Evolutionary conservation across 371 early-diverging fungal genomes (phyloP), one percentile per base, ranked within the genome.

Genomic region (Saksenaea oblongispora): DNA sequence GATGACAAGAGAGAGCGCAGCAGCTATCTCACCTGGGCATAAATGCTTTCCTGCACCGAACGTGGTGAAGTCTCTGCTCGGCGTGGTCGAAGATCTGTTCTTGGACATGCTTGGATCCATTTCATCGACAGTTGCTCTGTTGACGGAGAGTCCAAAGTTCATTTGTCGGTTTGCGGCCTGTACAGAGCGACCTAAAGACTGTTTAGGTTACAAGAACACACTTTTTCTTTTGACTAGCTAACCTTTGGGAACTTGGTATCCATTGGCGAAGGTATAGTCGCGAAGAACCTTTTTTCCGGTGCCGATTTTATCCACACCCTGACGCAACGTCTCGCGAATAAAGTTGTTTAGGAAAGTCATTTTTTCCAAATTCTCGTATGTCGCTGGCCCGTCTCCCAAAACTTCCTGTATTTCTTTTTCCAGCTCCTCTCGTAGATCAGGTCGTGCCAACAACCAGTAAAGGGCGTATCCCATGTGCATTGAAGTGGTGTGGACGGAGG

Each of bases 21-120:
- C 26, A 42, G 22, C 26, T 36, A n/a, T 17, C 24, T 51, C 26
- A 58, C 69, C 62, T 24, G 75, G 75, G 39, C 78, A 75, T 10
- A 78, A 56, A 44, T 75, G 75, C 18, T 68, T 70, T 1, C 78
- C 78, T 24, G 73, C 34, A 41, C 78, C 78, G 54, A 78, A 78
- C 1, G 69, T 62, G 18, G 69, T 64, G 34, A 69, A 73, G 28
- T 78, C 78, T 17, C 66, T 63, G 39, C 56, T 31, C 5, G 75
- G 67, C 5, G 63, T 51, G 18, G 75, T 65, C 13, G 70, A 14
- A 26, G 55, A 22, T 53, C 64, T 63, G 44, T 61, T 64, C 9
- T 44, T 36, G 2, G 73, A 69, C 27, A 41, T 59, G 22, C 27
- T 18, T 26, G 78, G 75, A 56, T 78, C 67, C 71, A 75, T 70